Base-by-base conservation (phyloP, 2,329 filamentous ascomycete species). In the Hypoxylon rubiginosum region DNA sequence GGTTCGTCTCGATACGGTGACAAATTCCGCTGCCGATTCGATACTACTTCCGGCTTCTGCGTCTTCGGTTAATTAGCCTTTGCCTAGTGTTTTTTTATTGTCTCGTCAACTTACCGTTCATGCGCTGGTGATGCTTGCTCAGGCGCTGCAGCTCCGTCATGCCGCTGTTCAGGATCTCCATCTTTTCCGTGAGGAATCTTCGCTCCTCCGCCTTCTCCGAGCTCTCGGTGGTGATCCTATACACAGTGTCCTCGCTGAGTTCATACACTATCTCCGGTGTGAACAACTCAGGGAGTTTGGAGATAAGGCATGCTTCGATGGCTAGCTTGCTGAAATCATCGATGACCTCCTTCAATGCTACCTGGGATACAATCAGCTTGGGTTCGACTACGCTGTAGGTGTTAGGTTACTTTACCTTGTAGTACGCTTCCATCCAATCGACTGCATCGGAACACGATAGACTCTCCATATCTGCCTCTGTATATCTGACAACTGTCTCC, bases 281-380 rank as follows among this genome's bases (percentile, higher is more conserved):
- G 34, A 72, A 69, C 11, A 73, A 19, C 6, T 30, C 8, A 2
- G 72, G 62, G 0, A 78, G 70, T 43, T 75, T 70, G 4, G 66
- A 68, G 10, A 79, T 74, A 15, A 79, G 72, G 39, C 69, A 71
- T 15, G 67, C 64, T 64, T 80, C 78, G 32, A 80, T 69, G 1
- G 73, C 78, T 11, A 78, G 63, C 41, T 72, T 71, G 61, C 74
- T 70, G 19, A 79, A 69, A 34, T 79, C 73, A 56, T 80, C 77
- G 7, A 78, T 67, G 30, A 78, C 73, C n/a, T 68, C 72, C 30
- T 74, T 74, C 49, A 78, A 8, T 1, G 78, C 75, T 11, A 79
- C 73, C 77, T 79, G n/a, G 3, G n/a, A 49, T 26, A 39, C 19
- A 15, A 17, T 66, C 4, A 56, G 46, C 24, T 50, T 26, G 10